phyloP scores from a whole-genome alignment of 805 yeast species.

The Sugiyamaella americana region DNA sequence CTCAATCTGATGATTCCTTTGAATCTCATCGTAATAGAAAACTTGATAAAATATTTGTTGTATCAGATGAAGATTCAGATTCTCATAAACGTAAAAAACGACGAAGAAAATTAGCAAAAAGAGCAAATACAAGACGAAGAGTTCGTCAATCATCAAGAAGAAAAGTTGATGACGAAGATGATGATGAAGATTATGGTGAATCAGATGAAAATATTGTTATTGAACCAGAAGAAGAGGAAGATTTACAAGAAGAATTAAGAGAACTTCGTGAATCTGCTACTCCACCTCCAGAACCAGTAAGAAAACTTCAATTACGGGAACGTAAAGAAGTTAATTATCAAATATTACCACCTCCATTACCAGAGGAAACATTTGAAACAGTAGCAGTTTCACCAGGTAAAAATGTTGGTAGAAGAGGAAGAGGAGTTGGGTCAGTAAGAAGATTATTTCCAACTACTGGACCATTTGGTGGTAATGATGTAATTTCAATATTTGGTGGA shows the following conservation, averaged over 20 bases:
- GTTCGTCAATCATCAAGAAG: constrained; percentile 1
- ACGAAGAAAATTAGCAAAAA: constrained; percentile 1
- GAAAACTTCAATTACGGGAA: constrained; percentile 43
- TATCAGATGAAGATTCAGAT: constrained; percentile 11
- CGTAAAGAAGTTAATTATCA: constrained; percentile 72
- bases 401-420: constrained; percentile 27
- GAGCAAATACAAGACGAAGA: background rate
- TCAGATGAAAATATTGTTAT: constrained; percentile 7
- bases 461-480: constrained; percentile 97
- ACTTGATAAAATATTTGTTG: constrained; percentile 13
- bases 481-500: constrained; percentile 71
- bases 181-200: constrained; percentile 5
- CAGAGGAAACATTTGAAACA: constrained; percentile 31
- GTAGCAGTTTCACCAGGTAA: constrained; percentile 25
- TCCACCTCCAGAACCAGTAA: constrained; percentile 45
- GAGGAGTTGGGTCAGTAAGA: constrained; percentile 41
- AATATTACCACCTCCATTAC: constrained; percentile 71
- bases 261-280: constrained; percentile 20
- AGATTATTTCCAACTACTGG: constrained; percentile 91
- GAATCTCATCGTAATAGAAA: background rate
- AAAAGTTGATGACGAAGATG: constrained; percentile 8
- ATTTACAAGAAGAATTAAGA: constrained; percentile 18
- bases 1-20: background rate
- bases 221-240: constrained; percentile 7
- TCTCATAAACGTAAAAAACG: background rate